A percentile compares a stretch with the other conserved stretches of the same genome.
phyloP scores from a whole-genome alignment of 2,329 filamentous ascomycete genomes.

The Xylaria sp. region DNA sequence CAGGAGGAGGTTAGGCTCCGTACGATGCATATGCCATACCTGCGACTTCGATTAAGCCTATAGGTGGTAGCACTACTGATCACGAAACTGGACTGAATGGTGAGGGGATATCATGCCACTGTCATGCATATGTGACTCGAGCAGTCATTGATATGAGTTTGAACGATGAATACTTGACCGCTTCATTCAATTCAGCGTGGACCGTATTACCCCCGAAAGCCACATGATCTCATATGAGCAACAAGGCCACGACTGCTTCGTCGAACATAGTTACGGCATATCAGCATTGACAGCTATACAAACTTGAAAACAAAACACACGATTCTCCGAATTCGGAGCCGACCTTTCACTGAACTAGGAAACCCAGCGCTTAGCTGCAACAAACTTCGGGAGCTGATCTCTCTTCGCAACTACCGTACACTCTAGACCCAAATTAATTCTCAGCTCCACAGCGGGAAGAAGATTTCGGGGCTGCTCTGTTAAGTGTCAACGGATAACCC shows the following conservation, averaged over 20 bases:
- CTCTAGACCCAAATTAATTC: neutral
- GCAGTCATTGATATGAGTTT: neutral
- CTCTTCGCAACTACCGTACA: neutral
- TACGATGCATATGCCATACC: neutral
- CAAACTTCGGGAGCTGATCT: neutral
- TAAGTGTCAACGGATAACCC: neutral
- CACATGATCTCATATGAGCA: conserved; percentile 28
- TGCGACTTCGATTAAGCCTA: conserved; percentile 5
- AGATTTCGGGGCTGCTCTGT: neutral
- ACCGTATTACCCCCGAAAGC: conserved; percentile 32
- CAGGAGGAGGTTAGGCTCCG: neutral
- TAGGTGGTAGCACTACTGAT: conserved; percentile 6
- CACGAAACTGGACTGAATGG: neutral
- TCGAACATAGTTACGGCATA: conserved; percentile 3
- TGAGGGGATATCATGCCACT: neutral
- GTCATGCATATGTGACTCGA: conserved; percentile 6
- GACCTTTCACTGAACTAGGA: neutral
- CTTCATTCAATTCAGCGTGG: conserved; percentile 8
- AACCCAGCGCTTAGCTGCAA: neutral
- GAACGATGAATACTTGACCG: neutral
- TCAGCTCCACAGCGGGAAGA: neutral
- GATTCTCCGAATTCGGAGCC: conserved; percentile 6
- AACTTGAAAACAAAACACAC: neutral
- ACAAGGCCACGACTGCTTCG: neutral
- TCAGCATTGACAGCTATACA: conserved; percentile 6